Evolutionary conservation across 257 asterid genomes (phyloP), one percentile per base, ranked within the genome.

Genomic region (Solanum virginianum): DNA sequence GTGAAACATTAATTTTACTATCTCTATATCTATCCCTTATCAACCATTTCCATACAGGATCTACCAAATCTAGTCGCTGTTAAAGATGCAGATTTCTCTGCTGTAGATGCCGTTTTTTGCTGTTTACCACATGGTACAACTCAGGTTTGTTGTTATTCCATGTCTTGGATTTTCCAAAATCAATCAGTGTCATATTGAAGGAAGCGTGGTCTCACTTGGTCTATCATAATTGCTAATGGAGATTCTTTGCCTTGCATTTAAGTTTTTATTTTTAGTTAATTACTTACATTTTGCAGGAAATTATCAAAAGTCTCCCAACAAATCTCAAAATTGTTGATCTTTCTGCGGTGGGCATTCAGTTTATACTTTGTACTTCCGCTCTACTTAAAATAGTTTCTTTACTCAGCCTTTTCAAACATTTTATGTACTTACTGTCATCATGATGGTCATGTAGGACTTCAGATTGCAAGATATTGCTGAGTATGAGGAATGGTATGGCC

Each of bases 91-190:
- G 94, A 96, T 85, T 96, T 94, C 88, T 90, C 95, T 55, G 74
- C 62, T 86, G 96, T 96, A 49, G 99, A 96, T 94, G 99, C 98
- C 51, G 92, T 96, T 54, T 93, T 96, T 89, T 96, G 99, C 87
- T 96, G 98, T 88, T 93, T 96, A 92, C 99, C 99, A 18, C 99
- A 96, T 87, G 99, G 99, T 86, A 94, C 98, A 68, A 93, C 98
- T 77, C 99, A 96, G 98, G 99, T 96, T 75, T 70, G 79, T 66
- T 32, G 53, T 41, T 53, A 83, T 83, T 69, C 1, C 83, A 53
- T 1, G 4, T 53, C 65, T 79, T 18, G 22, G 49, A 53, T 53
- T 79, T 79, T 47, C 65, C 65, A 29, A 79, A 79, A 53, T 53
- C 83, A 53, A 29, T 79, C 47, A 79, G 65, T 10, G 0, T 51